Percentiles rank a stretch among this genome's conserved stretches.
Conservation (phyloP, 257 asterid species). For the Petunia secreta region DNA sequence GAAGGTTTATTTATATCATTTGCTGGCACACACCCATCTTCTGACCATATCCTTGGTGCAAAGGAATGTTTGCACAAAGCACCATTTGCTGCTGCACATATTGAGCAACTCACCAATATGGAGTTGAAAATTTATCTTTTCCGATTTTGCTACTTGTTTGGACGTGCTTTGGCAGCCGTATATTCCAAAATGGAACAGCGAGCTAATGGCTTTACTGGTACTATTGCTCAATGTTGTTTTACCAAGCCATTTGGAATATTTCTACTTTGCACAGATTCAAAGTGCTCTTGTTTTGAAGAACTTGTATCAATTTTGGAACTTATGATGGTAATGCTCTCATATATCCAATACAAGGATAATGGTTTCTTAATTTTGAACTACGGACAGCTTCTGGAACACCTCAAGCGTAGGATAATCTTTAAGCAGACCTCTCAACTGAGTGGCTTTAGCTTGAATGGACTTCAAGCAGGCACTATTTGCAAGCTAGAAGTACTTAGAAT, state of each 20-base stretch:
- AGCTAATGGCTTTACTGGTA: neutral
- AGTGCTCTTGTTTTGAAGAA: constrained; percentile 38
- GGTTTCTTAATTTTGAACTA: constrained; percentile 20
- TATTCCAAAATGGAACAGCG: no score
- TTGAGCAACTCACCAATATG: no score
- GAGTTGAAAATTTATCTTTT: no score
- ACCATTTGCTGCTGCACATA: no score
- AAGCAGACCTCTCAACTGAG: constrained; percentile 16
- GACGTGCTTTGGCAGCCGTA: no score
- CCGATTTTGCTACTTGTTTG: no score
- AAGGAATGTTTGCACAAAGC: no score
- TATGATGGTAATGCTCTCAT: neutral
- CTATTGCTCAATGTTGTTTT: neutral
- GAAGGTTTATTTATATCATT: no score
- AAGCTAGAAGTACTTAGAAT: constrained; percentile 31
- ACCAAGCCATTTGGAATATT: constrained; percentile 35
- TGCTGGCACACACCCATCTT: no score
- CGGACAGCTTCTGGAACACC: constrained; percentile 19
- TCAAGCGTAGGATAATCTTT: constrained; percentile 18
- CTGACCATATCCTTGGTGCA: no score
- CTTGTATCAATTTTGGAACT: constrained; percentile 24
- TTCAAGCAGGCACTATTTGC: constrained; percentile 31
- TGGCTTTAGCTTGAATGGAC: constrained; percentile 8
- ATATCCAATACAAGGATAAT: constrained; percentile 8
- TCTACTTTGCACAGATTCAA: constrained; percentile 29